Evolutionary conservation across 2,329 filamentous ascomycete species (phyloP).

Genomic region (Stemphylium vesicarium): DNA sequence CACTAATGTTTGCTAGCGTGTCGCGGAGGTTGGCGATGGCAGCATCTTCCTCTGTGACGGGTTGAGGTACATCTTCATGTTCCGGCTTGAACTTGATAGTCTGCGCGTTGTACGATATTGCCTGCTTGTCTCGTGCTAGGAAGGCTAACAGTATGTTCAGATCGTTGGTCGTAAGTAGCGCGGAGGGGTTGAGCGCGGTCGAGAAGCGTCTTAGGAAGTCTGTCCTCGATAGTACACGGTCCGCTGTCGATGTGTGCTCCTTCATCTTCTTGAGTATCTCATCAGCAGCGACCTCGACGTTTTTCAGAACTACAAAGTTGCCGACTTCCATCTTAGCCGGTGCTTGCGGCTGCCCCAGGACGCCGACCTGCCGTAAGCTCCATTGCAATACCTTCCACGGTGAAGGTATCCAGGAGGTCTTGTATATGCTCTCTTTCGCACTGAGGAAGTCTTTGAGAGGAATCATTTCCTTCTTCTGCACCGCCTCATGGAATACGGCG

Average conservation of each 20-base stretch:
- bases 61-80: slow-evolving; percentile 49
- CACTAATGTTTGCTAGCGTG: slow-evolving; percentile 71
- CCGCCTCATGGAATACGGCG: slow-evolving; percentile 77
- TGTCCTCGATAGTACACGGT: slow-evolving; percentile 44
- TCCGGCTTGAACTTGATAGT: slow-evolving; percentile 70
- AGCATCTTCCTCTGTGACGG: slow-evolving; percentile 77
- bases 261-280: slow-evolving; percentile 48
- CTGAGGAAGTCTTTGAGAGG: slow-evolving; percentile 71
- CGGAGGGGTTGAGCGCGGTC: slow-evolving; percentile 31
- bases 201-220: slow-evolving; percentile 46
- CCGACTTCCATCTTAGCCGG: slow-evolving; percentile 66
- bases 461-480: slow-evolving; percentile 72
- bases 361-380: slow-evolving; percentile 71
- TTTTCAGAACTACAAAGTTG: slow-evolving; percentile 70
- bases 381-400: slow-evolving; percentile 76
- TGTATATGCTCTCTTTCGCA: slow-evolving; percentile 73
- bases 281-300: slow-evolving; percentile 63
- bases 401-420: slow-evolving; percentile 69
- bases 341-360: slow-evolving; percentile 57
- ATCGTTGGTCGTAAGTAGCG: slow-evolving; percentile 60
- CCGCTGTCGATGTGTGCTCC: slow-evolving; percentile 41
- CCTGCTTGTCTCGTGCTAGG: slow-evolving; percentile 66
- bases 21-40: slow-evolving; percentile 81
- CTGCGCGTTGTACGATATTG: slow-evolving; percentile 79
- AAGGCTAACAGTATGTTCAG: slow-evolving; percentile 72